Percentiles rank a stretch among this genome's conserved stretches.
These are phyloP conservation scores for Solanum virginianum DNA, from an alignment of 257 asterid genomes.

Conservation along the genomic window DNA sequence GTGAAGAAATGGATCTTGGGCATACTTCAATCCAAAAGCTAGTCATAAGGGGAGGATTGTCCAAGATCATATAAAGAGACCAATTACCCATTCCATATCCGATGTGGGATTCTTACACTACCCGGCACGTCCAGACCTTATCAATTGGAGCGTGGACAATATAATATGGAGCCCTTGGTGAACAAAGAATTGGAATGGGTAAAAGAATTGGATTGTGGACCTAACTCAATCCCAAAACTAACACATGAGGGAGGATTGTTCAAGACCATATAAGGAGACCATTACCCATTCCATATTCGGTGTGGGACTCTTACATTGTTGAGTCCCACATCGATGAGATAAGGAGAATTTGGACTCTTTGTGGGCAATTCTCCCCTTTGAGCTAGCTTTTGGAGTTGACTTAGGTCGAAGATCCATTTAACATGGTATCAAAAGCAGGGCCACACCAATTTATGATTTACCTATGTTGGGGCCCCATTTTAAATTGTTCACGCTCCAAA, in stretches of 20 bases:
- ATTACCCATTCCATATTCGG: no score
- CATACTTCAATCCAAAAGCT: not conserved
- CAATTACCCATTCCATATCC: not conserved
- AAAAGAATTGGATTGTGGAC: not conserved
- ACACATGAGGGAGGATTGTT: not conserved
- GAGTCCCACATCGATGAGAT: not conserved
- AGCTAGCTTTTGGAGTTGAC: not conserved
- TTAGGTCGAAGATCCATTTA: not conserved
- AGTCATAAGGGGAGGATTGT: not conserved
- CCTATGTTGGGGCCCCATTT: no score
- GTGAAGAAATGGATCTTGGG: not conserved
- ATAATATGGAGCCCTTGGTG: not conserved
- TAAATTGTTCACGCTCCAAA: no score
- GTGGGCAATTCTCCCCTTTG: not conserved
- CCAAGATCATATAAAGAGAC: not conserved
- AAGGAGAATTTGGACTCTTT: not conserved
- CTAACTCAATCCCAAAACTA: not conserved
- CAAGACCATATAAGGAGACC: not conserved
- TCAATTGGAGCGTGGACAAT: not conserved
- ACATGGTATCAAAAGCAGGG: no score
- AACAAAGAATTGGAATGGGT: not conserved
- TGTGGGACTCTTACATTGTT: not conserved
- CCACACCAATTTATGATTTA: no score
- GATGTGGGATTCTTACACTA: not conserved
- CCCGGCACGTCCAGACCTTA: not conserved